Percentiles rank a stretch among this genome's conserved stretches.
These are phyloP conservation scores for Metschnikowia proteae DNA, from an alignment of 805 yeast species.

Conservation along the genomic window DNA sequence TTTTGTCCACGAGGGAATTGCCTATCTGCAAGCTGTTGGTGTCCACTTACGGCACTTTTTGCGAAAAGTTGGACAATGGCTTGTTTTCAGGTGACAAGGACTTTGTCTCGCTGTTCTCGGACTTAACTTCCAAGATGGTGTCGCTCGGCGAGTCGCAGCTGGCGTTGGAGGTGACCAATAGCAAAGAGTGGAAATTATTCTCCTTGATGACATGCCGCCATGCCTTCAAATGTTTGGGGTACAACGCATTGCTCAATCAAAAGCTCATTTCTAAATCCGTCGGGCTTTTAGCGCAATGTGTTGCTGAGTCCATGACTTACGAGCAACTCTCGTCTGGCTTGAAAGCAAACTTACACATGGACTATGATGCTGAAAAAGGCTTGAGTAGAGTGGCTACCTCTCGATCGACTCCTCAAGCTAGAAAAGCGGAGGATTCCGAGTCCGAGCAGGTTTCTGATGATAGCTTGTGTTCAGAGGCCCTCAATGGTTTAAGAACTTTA, in stretches of 20 bases:
- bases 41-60: conserved; percentile 43
- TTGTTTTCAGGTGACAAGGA: conserved; percentile 62
- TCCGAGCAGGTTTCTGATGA: conserved; percentile 33
- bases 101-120: conserved; percentile 46
- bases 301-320: conserved; percentile 22
- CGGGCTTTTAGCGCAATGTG: conserved; percentile 36
- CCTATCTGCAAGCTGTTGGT: conserved; percentile 53
- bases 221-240: conserved; percentile 37
- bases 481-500: conserved; percentile 50
- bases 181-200: conserved; percentile 44
- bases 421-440: conserved; percentile 27
- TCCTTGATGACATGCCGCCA: conserved; percentile 38
- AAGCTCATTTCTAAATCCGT: conserved; percentile 33
- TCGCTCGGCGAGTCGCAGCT: conserved; percentile 14
- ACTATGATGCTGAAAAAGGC: conserved; percentile 22
- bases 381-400: conserved; percentile 28
- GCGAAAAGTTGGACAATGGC: conserved; percentile 47
- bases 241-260: conserved; percentile 27
- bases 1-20: conserved; percentile 56
- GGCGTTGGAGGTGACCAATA: conserved; percentile 24
- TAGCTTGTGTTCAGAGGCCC: conserved; percentile 45
- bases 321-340: conserved; percentile 22
- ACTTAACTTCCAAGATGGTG: conserved; percentile 19
- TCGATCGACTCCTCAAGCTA: conserved; percentile 15
- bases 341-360: conserved; percentile 26